Percentiles rank a stretch among this genome's conserved stretches.
Conservation (phyloP, 495 filamentous ascomycete species). For the Tuber melanosporum region DNA sequence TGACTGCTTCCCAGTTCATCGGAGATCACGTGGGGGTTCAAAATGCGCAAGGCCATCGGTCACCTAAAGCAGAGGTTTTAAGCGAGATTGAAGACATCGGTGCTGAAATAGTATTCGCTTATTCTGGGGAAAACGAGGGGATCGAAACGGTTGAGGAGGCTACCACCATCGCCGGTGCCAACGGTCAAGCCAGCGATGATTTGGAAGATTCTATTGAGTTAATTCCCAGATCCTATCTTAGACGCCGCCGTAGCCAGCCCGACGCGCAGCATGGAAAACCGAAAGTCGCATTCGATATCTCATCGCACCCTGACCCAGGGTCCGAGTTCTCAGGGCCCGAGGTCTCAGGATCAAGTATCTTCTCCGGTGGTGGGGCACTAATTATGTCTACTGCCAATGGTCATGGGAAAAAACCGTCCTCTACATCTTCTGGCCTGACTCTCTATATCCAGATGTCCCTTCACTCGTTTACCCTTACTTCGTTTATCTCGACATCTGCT, state of each 20-base stretch:
- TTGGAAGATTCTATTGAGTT: conserved; percentile 27
- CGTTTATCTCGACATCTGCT: conserved; percentile 36
- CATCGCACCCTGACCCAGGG: conserved; percentile 11
- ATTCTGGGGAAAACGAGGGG: conserved; percentile 21
- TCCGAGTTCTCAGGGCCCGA: conserved; percentile 18
- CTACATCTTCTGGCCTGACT: conserved; percentile 46
- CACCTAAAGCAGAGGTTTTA: neutral
- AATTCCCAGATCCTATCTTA: conserved; percentile 29
- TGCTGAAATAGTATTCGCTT: conserved; percentile 16
- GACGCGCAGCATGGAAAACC: neutral
- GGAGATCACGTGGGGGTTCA: neutral
- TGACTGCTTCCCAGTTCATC: conserved; percentile 10
- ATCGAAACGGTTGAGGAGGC: conserved; percentile 28
- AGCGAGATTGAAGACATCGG: conserved; percentile 5
- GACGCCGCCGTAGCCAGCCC: neutral
- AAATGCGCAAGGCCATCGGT: neutral
- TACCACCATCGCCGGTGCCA: conserved; percentile 6
- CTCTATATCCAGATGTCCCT: conserved; percentile 55
- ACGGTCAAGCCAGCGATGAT: neutral
- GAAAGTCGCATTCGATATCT: conserved; percentile 15
- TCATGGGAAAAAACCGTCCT: conserved; percentile 38
- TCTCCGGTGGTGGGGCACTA: conserved; percentile 22
- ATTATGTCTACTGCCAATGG: conserved; percentile 33
- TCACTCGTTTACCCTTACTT: conserved; percentile 47
- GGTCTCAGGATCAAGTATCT: conserved; percentile 14